phyloP scores from a whole-genome alignment of 2,329 filamentous ascomycete species.

The Neonectria coccinea region DNA sequence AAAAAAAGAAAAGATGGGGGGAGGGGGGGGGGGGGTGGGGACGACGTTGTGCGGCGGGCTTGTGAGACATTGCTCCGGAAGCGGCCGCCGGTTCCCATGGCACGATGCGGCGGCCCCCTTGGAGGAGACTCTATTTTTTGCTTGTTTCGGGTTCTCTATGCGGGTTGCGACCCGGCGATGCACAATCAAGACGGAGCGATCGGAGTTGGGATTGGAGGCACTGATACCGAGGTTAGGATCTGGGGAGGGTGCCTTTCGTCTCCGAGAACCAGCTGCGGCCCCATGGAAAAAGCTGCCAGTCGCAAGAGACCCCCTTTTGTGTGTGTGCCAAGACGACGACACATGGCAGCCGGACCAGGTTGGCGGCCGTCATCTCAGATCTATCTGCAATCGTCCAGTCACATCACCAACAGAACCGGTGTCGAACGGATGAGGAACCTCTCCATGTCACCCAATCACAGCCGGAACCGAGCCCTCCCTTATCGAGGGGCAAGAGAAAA shows the following conservation, averaged over 20 bases:
- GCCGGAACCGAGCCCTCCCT: not conserved
- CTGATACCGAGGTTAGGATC: not conserved
- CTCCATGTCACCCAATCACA: slow-evolving; percentile 9
- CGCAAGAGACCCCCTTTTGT: too few relatives aligned
- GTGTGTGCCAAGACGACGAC: not conserved
- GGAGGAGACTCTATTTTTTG: not conserved
- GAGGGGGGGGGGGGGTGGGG: too few relatives aligned
- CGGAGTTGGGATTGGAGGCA: not conserved
- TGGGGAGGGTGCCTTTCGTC: too few relatives aligned
- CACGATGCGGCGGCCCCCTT: not conserved
- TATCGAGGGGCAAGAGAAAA: slow-evolving; percentile 21
- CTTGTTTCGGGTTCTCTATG: not conserved
- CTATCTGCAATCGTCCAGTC: not conserved
- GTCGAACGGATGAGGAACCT: not conserved
- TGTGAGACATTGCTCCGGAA: not conserved
- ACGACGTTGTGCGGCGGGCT: not conserved
- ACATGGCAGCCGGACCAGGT: not conserved
- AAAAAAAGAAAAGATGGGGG: too few relatives aligned
- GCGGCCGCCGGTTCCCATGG: not conserved
- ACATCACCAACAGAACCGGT: not conserved
- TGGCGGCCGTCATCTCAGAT: not conserved
- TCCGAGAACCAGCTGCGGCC: not conserved
- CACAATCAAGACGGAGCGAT: not conserved
- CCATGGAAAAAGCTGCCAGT: too few relatives aligned
- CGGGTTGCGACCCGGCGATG: slow-evolving; percentile 4